These are phyloP conservation scores for Cordyceps cicadae DNA, from an alignment of 2,329 filamentous ascomycete genomes.

Conservation along the genomic window DNA sequence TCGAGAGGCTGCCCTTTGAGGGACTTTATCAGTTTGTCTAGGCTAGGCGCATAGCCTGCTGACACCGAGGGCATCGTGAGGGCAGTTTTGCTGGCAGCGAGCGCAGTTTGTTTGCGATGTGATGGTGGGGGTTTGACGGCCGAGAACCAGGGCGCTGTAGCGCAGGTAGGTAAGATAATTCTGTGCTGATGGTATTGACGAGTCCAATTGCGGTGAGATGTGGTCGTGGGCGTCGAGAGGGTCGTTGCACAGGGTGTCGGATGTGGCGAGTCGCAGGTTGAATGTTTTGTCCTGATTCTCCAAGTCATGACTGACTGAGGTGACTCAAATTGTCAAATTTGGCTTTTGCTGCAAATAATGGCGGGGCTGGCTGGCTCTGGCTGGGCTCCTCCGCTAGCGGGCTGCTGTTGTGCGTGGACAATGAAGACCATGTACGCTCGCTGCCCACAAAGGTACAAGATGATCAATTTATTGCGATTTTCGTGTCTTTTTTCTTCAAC, in stretches of 20 bases:
- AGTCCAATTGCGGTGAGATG: background rate
- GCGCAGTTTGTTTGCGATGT: background rate
- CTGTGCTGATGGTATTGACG: background rate
- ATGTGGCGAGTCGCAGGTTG: background rate
- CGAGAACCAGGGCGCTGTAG: background rate
- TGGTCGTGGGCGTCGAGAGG: background rate
- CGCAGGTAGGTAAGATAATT: background rate
- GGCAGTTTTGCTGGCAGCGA: background rate
- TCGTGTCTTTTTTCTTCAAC: too few species aligned
- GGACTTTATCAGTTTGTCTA: conserved; percentile 71
- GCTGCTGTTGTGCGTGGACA: too few species aligned
- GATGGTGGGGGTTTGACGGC: background rate
- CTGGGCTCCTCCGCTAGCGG: background rate
- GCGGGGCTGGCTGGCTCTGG: background rate
- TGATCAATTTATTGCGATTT: too few species aligned
- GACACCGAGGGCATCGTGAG: conserved; percentile 27
- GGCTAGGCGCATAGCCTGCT: conserved; percentile 52
- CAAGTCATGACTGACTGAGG: background rate
- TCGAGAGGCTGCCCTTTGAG: conserved; percentile 70
- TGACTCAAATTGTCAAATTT: conserved; percentile 12
- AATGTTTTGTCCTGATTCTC: background rate
- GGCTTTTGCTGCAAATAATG: background rate
- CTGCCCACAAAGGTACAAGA: too few species aligned
- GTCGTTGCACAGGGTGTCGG: background rate
- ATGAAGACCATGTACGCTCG: too few species aligned